Evolutionary conservation across 2,329 filamentous ascomycete species (phyloP), one percentile per base, ranked within the genome.

Genomic region (Rhinocladiella similis): DNA sequence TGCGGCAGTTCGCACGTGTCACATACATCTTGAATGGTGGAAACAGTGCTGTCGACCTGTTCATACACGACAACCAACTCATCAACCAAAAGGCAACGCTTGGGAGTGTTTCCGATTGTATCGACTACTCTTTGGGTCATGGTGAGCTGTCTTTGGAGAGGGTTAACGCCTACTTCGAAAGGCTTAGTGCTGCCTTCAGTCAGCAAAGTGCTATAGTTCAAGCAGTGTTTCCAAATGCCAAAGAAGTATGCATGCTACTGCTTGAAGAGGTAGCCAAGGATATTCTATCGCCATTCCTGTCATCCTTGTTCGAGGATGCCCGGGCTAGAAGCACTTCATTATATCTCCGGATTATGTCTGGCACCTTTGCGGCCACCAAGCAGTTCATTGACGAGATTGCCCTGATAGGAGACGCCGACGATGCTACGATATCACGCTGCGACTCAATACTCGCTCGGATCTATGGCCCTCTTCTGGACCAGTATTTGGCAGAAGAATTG

Each of bases 381-480:
- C 86, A 89, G 48, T 90, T 97, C 66, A 85, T 88, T 36, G 80
- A 85, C 20, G 86, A 86, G 0, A 74, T 97, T 5, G 80, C 83
- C 49, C 86, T 90, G 1, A 83, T 83, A 50, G 82, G 80, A 27
- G 70, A 69, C 22, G 84, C 83, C 0, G 78, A 80, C 16, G 74
- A 83, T 27, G 82, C 83, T 9, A 86, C 89, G 47, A 72, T 81
- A 43, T 80, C 85, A 9, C 84, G 86, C 63, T 82, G 88, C 13
- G 87, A 86, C 65, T 79, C 83, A 56, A 80, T 91, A 49, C 80
- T 92, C 13, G 76, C 86, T 14, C 83, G 82, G 60, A 85, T 91
- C 0, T 97, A 96, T 66, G 93, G 96, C 70, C 91, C 89, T 38
- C 93, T 97, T 69, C 80, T 97, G n/a, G 92, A 97, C 69, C 76